Evolutionary conservation across 257 asterid genomes (phyloP), one percentile per base, ranked within the genome.

Genomic region (Nicotiana otophora): DNA sequence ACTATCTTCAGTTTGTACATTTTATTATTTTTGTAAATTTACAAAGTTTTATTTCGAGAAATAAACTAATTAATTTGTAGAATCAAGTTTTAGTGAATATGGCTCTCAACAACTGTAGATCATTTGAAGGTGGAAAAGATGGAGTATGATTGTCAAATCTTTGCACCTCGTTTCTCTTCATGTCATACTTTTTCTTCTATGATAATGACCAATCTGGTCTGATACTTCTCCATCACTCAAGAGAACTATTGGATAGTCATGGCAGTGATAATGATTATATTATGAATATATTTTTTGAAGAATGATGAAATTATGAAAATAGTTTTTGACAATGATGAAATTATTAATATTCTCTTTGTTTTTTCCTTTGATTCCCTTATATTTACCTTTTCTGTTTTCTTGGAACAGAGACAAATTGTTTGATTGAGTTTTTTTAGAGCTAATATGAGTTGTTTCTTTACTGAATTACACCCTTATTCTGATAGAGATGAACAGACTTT

Each of bases 401-500:
- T 82, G 23, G 53, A 17, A 28, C 54, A 26, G 53, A 15, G 8
- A 26, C 2, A 51, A 75, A 75, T 75, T 51, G 63, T 58, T 58
- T 51, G 42, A 75, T 74, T 10, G 34, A 51, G 46, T 8, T 26
- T 2, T 2, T 51, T 75, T 7, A 34, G 63, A 75, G 17, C 42
- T 51, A 26, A 75, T 15, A 15, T 26, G 42, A 23, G 58, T 77
- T 34, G 62, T 76, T 5, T 74, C 63, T 65, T 5, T 28, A 48
- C 5, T 72, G 26, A 14, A 3, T 54, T 72, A 30, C 54, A 30
- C 7, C 70, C 57, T 83, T 26, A 55, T 69, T 77, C 82, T 82
- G 84, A 80, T 87, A 95, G 99, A 96, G 89, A 85, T 96, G 94
- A 75, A 90, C 84, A 88, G 80, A 81, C 87, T 88, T 17, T 96